These are phyloP conservation scores for Bolboschoenus planiculmis DNA, from an alignment of 176 grass and related monocot genomes.

Conservation along the genomic window DNA sequence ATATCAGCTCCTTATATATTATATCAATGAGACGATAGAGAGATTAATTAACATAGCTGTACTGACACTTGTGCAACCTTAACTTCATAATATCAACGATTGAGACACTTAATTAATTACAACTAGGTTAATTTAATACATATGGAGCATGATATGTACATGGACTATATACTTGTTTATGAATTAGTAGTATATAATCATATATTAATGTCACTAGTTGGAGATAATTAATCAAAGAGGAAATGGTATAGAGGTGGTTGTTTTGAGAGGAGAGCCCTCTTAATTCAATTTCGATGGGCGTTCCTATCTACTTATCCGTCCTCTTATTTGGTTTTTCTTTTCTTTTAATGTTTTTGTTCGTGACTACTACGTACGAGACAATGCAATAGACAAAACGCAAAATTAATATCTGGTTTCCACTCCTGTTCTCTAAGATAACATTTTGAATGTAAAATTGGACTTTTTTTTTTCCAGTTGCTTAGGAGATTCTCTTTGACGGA, in stretches of 20 bases:
- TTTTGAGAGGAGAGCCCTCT: neutral
- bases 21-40: too few relatives aligned
- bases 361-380: neutral
- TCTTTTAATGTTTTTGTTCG: neutral
- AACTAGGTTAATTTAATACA: too few relatives aligned
- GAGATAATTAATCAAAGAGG: neutral
- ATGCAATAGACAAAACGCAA: neutral
- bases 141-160: too few relatives aligned
- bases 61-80: too few relatives aligned
- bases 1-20: too few relatives aligned
- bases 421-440: neutral
- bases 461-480: neutral
- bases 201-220: neutral
- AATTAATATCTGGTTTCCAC: neutral
- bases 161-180: too few relatives aligned
- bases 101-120: neutral
- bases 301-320: conserved; percentile 5
- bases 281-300: neutral
- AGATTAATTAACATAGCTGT: too few relatives aligned
- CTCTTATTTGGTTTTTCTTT: neutral
- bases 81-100: too few relatives aligned
- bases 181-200: neutral
- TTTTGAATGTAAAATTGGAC: neutral
- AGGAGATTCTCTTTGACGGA: neutral
- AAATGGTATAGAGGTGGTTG: neutral